Base-by-base conservation (phyloP, 2,329 filamentous ascomycete genomes). In the Capronia coronata region DNA sequence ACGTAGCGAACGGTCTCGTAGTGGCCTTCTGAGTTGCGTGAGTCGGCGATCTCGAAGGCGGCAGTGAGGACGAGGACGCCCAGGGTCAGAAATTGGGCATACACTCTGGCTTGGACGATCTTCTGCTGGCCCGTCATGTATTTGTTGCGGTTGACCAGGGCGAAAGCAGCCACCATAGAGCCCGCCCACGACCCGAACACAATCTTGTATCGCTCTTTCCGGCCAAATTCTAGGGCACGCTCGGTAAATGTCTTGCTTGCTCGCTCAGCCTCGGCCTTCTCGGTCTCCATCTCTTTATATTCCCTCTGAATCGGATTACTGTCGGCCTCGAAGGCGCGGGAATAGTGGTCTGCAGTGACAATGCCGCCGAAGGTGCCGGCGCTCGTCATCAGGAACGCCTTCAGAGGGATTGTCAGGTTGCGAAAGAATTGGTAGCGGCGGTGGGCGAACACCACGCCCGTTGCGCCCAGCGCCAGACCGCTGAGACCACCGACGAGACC, bases 41-140 rank as follows among this genome's bases (percentile, higher is more conserved):
- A 85, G 68, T 98, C 93, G 46, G 73, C 74, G 35, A 82, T 77
- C 79, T 96, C 90, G 61, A 96, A 85, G 9, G 81, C 85, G 40
- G 91, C 88, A 25, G 82, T 86, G 49, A 87, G 81, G 64, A 94
- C 78, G 49, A 96, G 75, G 44, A 95, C 87, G 56, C 84, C 86
- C 40, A 96, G 74, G 3, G 90, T 94, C 61, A 94, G 73, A 4
- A 86, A 88, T 73, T 96, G 90, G 2, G 90, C 90, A 70, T 95
- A 95, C 58, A 96, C 85, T 78, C 90, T 84, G 19, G 89, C 90
- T 76, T 96, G 90, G 13, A 96, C 90, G 18, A 96, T 73, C 76
- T 95, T 95, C 75, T 96, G 90, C 53, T 78, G 72, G 1, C 81
- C 83, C 43, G 77, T 80, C 40, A 94, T 75, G 65, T 83, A 86